Evolutionary conservation across 2,329 filamentous ascomycete species (phyloP), one percentile per base, ranked within the genome.

Genomic region (Clarireedia sp.): DNA sequence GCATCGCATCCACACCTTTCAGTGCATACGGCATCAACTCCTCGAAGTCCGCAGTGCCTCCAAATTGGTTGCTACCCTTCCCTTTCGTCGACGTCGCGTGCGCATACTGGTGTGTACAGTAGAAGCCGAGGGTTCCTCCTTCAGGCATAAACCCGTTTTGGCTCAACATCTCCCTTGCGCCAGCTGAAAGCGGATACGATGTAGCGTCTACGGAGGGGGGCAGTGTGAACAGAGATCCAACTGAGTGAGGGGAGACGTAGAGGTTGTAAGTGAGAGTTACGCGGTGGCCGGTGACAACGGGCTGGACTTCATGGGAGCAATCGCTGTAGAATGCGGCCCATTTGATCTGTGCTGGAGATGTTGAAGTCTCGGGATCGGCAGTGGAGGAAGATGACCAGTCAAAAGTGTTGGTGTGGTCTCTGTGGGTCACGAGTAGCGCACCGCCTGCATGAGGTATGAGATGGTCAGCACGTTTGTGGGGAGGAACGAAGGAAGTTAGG

Each of bases 261-360:
- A 85, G 68, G 56, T 83, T 83, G 67, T 85, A 84, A 0, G 80
- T 84, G 21, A 85, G 64, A 0, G 78, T 83, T 16, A 85, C 58
- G 0, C 78, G 75, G 55, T 83, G 72, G 0, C 80, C 80, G 1
- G 67, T 60, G 0, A 68, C 76, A 5, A 85, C 73, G 14, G 75
- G 71, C 0, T 74, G 61, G 1, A 80, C 73, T 58, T 80, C 75
- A 52, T 80, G 78, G 57, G 79, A 73, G 59, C 75, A 79, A 62
- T 79, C 75, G 53, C 72, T 71, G 61, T 78, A 78, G 67, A 81
- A 81, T 0, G 78, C 77, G 0, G 75, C 75, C 77, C 77, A 81
- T 37, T 68, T 58, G 14, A 74, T 64, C 1, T 29, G 24, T 3
- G 19, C 29, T 44, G 49, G 12, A 24, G 41, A 44, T 24, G 41